Evolutionary conservation across 352 stramenopile genomes (phyloP).

Genomic region (Aphanomyces cochlioides): DNA sequence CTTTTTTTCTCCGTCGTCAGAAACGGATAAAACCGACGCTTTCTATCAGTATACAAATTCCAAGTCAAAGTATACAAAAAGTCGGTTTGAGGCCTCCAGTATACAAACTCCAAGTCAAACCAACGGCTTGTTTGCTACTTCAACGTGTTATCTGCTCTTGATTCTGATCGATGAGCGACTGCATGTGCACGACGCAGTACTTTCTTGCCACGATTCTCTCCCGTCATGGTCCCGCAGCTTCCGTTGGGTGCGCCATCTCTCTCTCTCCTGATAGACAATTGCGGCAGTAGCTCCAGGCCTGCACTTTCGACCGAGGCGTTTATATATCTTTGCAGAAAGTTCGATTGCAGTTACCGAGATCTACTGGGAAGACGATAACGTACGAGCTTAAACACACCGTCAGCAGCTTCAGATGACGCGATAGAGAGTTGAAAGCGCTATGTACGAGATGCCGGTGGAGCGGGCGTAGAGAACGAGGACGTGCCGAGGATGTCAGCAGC

Average conservation of each 20-base stretch:
- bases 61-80: constrained; percentile 10
- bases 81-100: neutral
- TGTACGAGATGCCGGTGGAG: too few relatives aligned
- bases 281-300: too few relatives aligned
- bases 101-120: constrained; percentile 10
- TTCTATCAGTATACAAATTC: neutral
- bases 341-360: too few relatives aligned
- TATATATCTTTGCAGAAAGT: too few relatives aligned
- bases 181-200: neutral
- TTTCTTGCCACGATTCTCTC: constrained; percentile 4
- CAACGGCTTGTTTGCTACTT: constrained; percentile 18
- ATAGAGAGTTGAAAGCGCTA: too few relatives aligned
- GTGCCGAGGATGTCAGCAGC: too few relatives aligned
- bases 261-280: too few relatives aligned
- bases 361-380: too few relatives aligned
- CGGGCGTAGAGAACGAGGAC: too few relatives aligned
- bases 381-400: too few relatives aligned
- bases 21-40: neutral
- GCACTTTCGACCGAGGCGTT: too few relatives aligned
- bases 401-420: too few relatives aligned
- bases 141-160: neutral
- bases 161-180: neutral
- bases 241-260: neutral
- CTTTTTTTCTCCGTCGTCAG: neutral
- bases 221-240: neutral